These are phyloP conservation scores for Erysimum cheiranthoides DNA, from an alignment of 345 rosid species.

Conservation along the genomic window DNA sequence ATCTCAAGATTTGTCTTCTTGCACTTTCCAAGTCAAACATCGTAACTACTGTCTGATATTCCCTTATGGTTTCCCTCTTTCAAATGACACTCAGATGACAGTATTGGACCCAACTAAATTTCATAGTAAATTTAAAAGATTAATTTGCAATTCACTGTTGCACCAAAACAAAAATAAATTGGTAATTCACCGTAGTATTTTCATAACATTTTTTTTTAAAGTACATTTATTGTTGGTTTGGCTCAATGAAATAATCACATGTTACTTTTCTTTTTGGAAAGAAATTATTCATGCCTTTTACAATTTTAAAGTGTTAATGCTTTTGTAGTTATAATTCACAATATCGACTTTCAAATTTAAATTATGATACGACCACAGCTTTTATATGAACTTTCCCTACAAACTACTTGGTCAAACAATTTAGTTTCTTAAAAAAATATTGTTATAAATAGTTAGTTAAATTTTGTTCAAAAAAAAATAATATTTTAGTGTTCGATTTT, in stretches of 20 bases:
- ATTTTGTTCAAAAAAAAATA: too few species aligned
- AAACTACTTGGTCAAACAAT: too few species aligned
- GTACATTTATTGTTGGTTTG: neutral
- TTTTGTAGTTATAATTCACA: neutral
- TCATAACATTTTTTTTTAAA: neutral
- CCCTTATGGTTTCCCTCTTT: conserved; percentile 32
- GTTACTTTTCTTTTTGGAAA: conserved; percentile 1
- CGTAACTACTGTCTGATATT: conserved; percentile 38
- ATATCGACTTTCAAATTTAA: too few species aligned
- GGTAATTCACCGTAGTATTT: conserved; percentile 1
- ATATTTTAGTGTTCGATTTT: neutral
- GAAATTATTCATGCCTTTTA: neutral
- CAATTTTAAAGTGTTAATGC: neutral
- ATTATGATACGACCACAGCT: too few species aligned
- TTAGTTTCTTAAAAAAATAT: too few species aligned
- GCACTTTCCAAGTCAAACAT: conserved; percentile 41
- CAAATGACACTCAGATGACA: conserved; percentile 26
- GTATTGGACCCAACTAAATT: conserved; percentile 16
- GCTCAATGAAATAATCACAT: conserved; percentile 2
- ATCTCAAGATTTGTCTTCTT: conserved; percentile 39
- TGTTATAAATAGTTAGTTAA: too few species aligned
- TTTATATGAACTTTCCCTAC: too few species aligned
- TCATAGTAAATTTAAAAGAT: neutral
- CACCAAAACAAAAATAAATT: too few species aligned
- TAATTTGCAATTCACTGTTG: neutral